phyloP scores from a whole-genome alignment of 257 asterid genomes.

The Ilex aquifolium region DNA sequence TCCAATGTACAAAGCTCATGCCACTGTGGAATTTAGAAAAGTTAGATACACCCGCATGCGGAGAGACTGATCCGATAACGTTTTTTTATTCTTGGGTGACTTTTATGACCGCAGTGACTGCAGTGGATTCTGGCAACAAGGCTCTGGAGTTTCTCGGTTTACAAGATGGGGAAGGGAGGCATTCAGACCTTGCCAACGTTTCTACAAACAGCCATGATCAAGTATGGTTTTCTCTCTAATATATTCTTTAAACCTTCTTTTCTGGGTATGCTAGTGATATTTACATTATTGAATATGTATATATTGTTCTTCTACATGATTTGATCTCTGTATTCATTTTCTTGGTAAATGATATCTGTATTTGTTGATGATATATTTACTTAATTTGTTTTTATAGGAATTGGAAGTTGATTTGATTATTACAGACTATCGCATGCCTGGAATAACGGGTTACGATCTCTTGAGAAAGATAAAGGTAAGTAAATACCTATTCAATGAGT shows the following conservation, averaged over 20 bases:
- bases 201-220: constrained; percentile 9
- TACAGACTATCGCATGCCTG: constrained; percentile 26
- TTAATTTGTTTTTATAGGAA: constrained; percentile 14
- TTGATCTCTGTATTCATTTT: neutral
- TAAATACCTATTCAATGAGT: no score
- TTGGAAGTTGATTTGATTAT: constrained; percentile 42
- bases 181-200: constrained; percentile 2
- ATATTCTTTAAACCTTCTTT: no score
- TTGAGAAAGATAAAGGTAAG: constrained; percentile 46
- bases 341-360: neutral
- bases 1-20: no score
- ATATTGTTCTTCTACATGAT: no score
- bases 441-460: constrained; percentile 53
- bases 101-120: constrained; percentile 33
- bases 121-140: constrained; percentile 52
- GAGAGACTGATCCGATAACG: no score
- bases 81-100: no score
- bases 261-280: no score
- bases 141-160: constrained; percentile 54
- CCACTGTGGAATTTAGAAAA: no score
- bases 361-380: neutral
- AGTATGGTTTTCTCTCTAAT: constrained; percentile 2
- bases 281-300: no score
- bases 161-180: constrained; percentile 24
- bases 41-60: no score